Base-by-base conservation (phyloP, 2,329 filamentous ascomycete species). In the Hypoxylon sp. region DNA sequence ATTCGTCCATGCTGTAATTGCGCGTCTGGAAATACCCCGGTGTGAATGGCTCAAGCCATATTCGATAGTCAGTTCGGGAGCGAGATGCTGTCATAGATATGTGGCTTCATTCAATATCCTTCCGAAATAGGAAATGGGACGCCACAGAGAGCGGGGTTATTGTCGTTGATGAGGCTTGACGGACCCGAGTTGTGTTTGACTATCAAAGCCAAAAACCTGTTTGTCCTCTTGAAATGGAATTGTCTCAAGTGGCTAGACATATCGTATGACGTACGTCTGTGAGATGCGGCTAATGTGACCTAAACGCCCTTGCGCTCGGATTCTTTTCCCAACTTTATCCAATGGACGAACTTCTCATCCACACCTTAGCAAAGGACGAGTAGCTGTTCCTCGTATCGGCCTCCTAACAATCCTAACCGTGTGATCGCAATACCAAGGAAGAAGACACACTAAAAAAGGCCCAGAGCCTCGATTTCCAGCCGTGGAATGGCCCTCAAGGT, bases 271-370 rank as follows among this genome's bases (percentile, higher is more conserved):
- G 68, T 66, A 70, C 32, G 25, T 46, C 59, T 38, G 60, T 67
- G 45, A 67, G 61, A 67, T 68, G 65, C 68, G 68, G 62, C 65
- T 68, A 65, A 63, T 64, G 45, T 63, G 62, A 65, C 49, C 10
- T 55, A 9, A 10, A 34, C 28, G 50, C 48, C 66, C 59, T 43
- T 65, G 58, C 58, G n/a, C 55, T 51, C 38, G 36, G 4, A 25
- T 25, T 45, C 51, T 52, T 52, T 52, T 41, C 30, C n/a, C 21
- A 48, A 30, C 19, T 5, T 25, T 21, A 17, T 50, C 59, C 63
- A 66, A 65, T 60, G 21, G 34, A 23, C 38, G 53, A 48, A 50
- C 55, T 65, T 67, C 49, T 50, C n/a, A 45, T 57, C 28, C 30
- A 48, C 36, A 57, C 34, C 36, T 50, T 17, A 45, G 34, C 23